Evolutionary conservation across 2,329 filamentous ascomycete genomes (phyloP).

Genomic region (Penicillium nordicum): DNA sequence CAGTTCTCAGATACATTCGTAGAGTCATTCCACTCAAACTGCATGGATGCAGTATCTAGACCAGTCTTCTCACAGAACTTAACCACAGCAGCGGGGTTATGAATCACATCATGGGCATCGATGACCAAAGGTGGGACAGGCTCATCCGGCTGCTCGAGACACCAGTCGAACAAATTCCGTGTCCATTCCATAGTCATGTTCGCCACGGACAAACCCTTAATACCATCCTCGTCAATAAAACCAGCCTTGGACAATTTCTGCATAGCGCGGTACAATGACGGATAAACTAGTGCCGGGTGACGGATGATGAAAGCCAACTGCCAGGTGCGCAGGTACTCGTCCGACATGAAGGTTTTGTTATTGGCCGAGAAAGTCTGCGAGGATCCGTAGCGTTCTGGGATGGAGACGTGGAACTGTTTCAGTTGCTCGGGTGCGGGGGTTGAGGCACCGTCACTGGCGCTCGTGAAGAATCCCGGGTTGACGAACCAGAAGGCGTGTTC

Average conservation of each 20-base stretch:
- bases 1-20: conserved; percentile 7
- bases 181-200: conserved; percentile 30
- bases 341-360: conserved; percentile 36
- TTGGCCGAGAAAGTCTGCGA: conserved; percentile 22
- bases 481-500: conserved; percentile 33
- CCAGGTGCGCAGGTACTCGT: conserved; percentile 33
- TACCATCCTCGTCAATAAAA: conserved; percentile 8
- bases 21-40: conserved; percentile 32
- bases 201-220: conserved; percentile 8
- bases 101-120: conserved; percentile 40
- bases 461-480: conserved; percentile 20
- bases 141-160: conserved; percentile 17
- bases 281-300: conserved; percentile 39
- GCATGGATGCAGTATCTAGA: conserved; percentile 26
- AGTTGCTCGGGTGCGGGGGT: background rate
- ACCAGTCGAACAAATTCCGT: conserved; percentile 36
- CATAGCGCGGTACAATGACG: conserved; percentile 35
- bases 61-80: conserved; percentile 28
- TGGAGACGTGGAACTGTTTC: conserved; percentile 12
- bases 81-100: conserved; percentile 24
- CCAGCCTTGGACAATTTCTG: conserved; percentile 13
- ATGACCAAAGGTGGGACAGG: conserved; percentile 28
- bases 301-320: conserved; percentile 36
- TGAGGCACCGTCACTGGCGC: background rate
- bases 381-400: conserved; percentile 11